phyloP scores from a whole-genome alignment of 1,284 basidiomycete genomes.

The Kwoniella shivajii region DNA sequence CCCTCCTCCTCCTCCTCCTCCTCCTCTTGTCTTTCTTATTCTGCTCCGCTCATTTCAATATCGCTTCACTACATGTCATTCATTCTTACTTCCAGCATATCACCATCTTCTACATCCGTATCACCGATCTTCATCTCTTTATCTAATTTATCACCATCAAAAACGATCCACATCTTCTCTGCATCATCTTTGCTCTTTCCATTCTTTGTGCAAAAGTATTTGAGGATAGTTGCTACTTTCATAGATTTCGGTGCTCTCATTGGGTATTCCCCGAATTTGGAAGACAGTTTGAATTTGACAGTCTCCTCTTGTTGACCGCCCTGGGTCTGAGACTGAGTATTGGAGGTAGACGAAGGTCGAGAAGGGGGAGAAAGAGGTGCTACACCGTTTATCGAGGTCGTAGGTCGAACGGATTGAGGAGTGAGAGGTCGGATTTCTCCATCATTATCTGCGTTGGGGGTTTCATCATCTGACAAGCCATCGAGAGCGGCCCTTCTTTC shows the following conservation, averaged over 20 bases:
- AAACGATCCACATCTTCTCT: constrained; percentile 17
- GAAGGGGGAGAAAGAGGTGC: background rate
- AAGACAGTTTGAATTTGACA: constrained; percentile 2
- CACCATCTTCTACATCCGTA: constrained; percentile 35
- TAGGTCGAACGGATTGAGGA: background rate
- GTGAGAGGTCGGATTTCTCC: background rate
- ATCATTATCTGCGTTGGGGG: background rate
- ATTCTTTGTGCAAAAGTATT: constrained; percentile 26
- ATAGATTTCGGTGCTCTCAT: constrained; percentile 8
- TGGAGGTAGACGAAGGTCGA: background rate
- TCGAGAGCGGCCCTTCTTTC: background rate
- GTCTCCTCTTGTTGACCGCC: background rate
- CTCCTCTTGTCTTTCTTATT: too few species aligned
- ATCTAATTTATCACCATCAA: constrained; percentile 34
- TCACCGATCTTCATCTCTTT: constrained; percentile 23
- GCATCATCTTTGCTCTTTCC: constrained; percentile 10
- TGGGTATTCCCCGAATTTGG: constrained; percentile 1
- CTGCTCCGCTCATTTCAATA: too few species aligned
- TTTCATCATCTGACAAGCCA: background rate
- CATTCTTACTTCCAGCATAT: constrained; percentile 31
- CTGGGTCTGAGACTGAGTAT: too few species aligned
- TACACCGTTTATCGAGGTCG: too few species aligned
- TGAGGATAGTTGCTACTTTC: constrained; percentile 12
- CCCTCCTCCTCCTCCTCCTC: too few species aligned
- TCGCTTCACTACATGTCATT: too few species aligned